Evolutionary conservation across 352 stramenopile genomes (phyloP).

Genomic region (Globisporangium rhizosaccharum): DNA sequence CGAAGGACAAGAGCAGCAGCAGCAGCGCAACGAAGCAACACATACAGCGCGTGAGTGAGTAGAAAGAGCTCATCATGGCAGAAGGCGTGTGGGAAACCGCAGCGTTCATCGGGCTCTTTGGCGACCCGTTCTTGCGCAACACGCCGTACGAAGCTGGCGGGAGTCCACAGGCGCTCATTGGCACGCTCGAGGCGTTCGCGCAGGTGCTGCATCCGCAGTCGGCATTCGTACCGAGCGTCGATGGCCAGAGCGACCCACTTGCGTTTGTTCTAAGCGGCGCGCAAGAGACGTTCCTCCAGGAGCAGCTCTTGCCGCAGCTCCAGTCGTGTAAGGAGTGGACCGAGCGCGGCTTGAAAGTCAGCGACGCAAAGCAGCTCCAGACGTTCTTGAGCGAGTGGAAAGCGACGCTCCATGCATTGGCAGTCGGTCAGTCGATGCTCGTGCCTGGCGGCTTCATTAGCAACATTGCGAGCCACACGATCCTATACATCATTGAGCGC

Average conservation of each 20-base stretch:
- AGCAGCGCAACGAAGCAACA: no score
- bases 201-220: slow-evolving; percentile 32
- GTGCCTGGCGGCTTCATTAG: slow-evolving; percentile 78
- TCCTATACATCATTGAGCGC: slow-evolving; percentile 85
- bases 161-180: slow-evolving; percentile 56
- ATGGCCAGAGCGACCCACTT: slow-evolving; percentile 24
- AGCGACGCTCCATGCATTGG: slow-evolving; percentile 33
- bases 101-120: slow-evolving; percentile 69
- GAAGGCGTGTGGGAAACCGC: slow-evolving; percentile 56
- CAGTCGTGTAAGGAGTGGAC: slow-evolving; percentile 42
- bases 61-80: slow-evolving; percentile 5
- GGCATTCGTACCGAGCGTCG: slow-evolving; percentile 1
- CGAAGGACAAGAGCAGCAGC: no score
- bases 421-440: slow-evolving; percentile 41
- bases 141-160: slow-evolving; percentile 77
- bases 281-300: slow-evolving; percentile 48
- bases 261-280: slow-evolving; percentile 40
- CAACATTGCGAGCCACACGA: slow-evolving; percentile 61
- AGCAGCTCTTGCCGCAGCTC: slow-evolving; percentile 50
- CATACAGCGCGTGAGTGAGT: neutral
- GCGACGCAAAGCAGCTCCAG: slow-evolving; percentile 60
- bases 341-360: slow-evolving; percentile 51
- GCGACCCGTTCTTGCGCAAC: slow-evolving; percentile 69
- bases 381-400: slow-evolving; percentile 70
- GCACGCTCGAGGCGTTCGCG: slow-evolving; percentile 32